These are phyloP conservation scores for Chlamydomonas sp. DNA, from an alignment of 139 green algal genomes.

Conservation along the genomic window DNA sequence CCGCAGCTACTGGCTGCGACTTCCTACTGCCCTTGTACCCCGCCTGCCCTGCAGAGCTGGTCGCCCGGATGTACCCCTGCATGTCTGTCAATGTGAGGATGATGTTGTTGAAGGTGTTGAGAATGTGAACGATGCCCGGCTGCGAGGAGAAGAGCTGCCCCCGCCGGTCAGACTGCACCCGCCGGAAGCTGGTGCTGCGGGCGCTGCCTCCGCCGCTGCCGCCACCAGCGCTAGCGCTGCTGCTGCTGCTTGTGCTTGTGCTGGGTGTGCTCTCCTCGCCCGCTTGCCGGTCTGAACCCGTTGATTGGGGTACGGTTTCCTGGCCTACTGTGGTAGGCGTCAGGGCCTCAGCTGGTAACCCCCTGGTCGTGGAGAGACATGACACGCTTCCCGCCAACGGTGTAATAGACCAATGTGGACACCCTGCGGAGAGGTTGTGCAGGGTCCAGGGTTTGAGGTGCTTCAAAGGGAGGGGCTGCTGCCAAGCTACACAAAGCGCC, in stretches of 20 bases:
- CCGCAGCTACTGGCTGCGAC: slow-evolving; percentile 52
- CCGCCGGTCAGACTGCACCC: not conserved
- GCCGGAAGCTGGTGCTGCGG: slow-evolving; percentile 14
- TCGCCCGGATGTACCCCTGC: slow-evolving; percentile 46
- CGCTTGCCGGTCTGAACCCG: not conserved
- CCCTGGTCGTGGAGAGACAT: too few species aligned
- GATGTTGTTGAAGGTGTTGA: slow-evolving; percentile 69
- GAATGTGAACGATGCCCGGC: slow-evolving; percentile 65
- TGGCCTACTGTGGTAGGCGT: too few species aligned
- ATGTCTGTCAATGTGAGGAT: slow-evolving; percentile 55
- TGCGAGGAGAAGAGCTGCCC: not conserved
- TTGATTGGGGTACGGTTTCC: too few species aligned
- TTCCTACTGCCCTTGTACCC: slow-evolving; percentile 61
- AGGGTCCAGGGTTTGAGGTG: too few species aligned
- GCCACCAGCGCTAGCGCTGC: not conserved
- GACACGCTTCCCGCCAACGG: too few species aligned
- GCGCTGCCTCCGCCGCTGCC: slow-evolving; percentile 1
- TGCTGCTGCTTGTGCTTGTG: not conserved
- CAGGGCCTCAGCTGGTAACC: too few species aligned
- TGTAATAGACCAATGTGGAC: too few species aligned
- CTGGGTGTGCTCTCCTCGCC: not conserved
- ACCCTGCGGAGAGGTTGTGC: too few species aligned
- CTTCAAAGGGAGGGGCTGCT: too few species aligned
- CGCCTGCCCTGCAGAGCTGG: slow-evolving; percentile 45
- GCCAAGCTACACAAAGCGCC: too few species aligned